phyloP scores from a whole-genome alignment of 2,329 filamentous ascomycete genomes.

The Paraphaeosphaeria sporulosa region DNA sequence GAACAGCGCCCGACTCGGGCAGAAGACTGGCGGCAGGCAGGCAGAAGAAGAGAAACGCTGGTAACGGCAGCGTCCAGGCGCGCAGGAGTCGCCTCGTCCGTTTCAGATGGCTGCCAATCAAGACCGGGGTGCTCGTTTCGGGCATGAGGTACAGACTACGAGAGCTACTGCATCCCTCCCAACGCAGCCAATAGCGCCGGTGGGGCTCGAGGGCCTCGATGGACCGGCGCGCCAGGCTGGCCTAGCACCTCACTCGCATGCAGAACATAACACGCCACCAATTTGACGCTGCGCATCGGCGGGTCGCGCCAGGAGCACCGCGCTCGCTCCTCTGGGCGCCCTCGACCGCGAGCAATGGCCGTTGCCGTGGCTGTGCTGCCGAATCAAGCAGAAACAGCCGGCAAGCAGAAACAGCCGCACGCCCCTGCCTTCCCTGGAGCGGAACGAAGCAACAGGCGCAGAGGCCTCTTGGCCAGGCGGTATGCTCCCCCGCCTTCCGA shows the following conservation, averaged over 20 bases:
- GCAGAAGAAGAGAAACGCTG: background rate
- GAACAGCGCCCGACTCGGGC: background rate
- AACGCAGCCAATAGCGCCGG: background rate
- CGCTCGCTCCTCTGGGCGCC: no score
- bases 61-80: background rate
- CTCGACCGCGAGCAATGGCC: no score
- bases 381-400: no score
- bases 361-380: no score
- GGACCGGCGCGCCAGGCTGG: background rate
- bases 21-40: background rate
- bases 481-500: background rate
- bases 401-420: no score
- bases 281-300: background rate
- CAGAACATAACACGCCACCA: background rate
- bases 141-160: background rate
- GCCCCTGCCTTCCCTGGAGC: no score
- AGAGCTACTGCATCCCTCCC: background rate
- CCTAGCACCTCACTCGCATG: background rate
- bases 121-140: background rate
- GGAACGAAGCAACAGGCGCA: background rate
- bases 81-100: slow-evolving; percentile 4
- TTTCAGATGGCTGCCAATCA: slow-evolving; percentile 7
- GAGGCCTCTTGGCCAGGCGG: background rate
- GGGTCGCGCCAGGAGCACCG: no score
- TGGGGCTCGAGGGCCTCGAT: background rate